phyloP scores from a whole-genome alignment of 495 filamentous ascomycete genomes.

The Glonium stellatum region DNA sequence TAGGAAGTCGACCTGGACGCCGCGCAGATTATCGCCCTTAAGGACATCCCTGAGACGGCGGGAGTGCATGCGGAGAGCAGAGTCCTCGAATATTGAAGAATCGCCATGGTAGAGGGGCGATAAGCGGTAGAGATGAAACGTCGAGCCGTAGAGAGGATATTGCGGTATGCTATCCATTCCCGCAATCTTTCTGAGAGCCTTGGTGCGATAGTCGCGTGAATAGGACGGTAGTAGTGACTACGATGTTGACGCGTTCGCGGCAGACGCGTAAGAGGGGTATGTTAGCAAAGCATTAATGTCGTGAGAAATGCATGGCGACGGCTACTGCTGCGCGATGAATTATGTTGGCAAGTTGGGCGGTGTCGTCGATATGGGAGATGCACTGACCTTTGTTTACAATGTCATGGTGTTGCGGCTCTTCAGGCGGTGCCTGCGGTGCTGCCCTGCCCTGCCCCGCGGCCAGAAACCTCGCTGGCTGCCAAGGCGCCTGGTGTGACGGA shows the following conservation, averaged over 20 bases:
- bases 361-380: not conserved
- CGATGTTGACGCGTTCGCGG: not conserved
- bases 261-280: not conserved
- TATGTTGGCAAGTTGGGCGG: not conserved
- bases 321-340: not conserved
- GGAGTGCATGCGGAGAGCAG: constrained; percentile 26
- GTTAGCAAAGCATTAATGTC: not conserved
- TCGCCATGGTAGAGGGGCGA: constrained; percentile 34
- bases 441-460: not conserved
- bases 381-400: not conserved
- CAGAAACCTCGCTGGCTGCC: not conserved
- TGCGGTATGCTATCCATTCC: constrained; percentile 15
- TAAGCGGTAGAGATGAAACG: constrained; percentile 33
- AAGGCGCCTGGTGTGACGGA: not conserved
- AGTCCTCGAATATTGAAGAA: constrained; percentile 19
- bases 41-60: constrained; percentile 28
- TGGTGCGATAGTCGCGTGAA: not conserved
- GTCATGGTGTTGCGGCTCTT: constrained; percentile 7
- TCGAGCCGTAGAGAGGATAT: constrained; percentile 25
- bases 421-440: not conserved
- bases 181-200: not conserved
- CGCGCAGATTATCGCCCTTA: constrained; percentile 32
- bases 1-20: constrained; percentile 27
- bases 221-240: not conserved
- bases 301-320: not conserved